Base-by-base conservation (phyloP, 1,284 basidiomycete genomes). In the Naganishia sp. region DNA sequence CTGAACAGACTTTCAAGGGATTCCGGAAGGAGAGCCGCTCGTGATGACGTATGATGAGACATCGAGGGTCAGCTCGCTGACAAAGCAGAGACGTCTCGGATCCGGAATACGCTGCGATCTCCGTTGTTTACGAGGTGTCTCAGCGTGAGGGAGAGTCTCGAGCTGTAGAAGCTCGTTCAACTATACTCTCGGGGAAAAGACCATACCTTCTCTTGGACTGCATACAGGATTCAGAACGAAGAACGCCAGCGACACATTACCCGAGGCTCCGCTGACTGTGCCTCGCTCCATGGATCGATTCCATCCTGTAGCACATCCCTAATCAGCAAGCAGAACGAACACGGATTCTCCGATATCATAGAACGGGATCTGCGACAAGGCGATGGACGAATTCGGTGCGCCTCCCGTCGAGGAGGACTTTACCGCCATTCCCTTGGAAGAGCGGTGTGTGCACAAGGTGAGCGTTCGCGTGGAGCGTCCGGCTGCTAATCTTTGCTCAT, bases 381-480 rank as follows among this genome's bases (percentile, higher is more conserved):
- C 18, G 39, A 64, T 64, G 61, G 61, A 64, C 16, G 61, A 64
- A 50, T 54, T 55, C 33, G 63, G 55, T 3, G 65, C 88, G 72
- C 89, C 90, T 71, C 90, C 91, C 63, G 88, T 85, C 76, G 94
- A 96, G 82, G 94, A 97, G 82, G 94, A 99, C 82, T 97, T 95
- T 79, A 88, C 88, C 66, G 79, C 84, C 61, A 86, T 97, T 67
- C 82, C 92, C 31, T 84, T 98, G 64, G 81, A 86, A 45, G 93
- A 96, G 71, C 82, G 95, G 55, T 87, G 97, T 69, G 81, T 85
- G 13, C 92, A 95, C 84, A 98, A 97, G 78, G 83, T 82, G 39
- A 39, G 75, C 65, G 13, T 2, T n/a, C 2, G 28, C 6, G 11
- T 21, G 13, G 50, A 9, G 28, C 25, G n/a, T 44, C 23, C 11